These are phyloP conservation scores for Crithidia brevicula DNA, from an alignment of 208 protist genomes.

Conservation along the genomic window DNA sequence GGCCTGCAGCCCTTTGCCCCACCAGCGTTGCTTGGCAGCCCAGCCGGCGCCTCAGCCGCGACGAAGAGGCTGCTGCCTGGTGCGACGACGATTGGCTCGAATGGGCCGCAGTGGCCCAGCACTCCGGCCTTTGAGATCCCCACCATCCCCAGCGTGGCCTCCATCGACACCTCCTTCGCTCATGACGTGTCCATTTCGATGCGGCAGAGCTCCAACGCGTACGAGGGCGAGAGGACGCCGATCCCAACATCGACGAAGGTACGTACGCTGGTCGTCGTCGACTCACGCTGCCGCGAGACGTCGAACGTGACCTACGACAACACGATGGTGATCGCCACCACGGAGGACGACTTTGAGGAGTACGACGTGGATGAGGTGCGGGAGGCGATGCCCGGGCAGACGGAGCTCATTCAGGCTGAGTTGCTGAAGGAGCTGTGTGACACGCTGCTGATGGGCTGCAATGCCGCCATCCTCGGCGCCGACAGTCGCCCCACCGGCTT, in stretches of 20 bases:
- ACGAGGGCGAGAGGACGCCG: slow-evolving; percentile 19
- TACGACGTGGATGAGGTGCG: slow-evolving; percentile 83
- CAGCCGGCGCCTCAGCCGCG: not conserved
- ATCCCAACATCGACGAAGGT: slow-evolving; percentile 62
- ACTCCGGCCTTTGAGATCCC: slow-evolving; percentile 19
- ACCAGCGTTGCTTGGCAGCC: not conserved
- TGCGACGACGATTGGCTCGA: slow-evolving; percentile 20
- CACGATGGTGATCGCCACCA: slow-evolving; percentile 64
- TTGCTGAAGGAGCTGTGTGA: slow-evolving; percentile 65
- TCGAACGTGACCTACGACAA: slow-evolving; percentile 73
- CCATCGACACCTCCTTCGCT: slow-evolving; percentile 29
- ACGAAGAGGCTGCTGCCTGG: slow-evolving; percentile 13
- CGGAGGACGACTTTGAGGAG: slow-evolving; percentile 75
- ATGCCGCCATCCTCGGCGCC: slow-evolving; percentile 70
- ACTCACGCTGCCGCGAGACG: slow-evolving; percentile 61
- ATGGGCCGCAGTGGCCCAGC: slow-evolving; percentile 32
- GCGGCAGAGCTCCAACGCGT: slow-evolving; percentile 17
- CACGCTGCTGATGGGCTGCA: slow-evolving; percentile 64
- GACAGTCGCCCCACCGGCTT: slow-evolving; percentile 63
- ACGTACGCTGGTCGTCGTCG: slow-evolving; percentile 69
- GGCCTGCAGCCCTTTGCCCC: slow-evolving; percentile 12
- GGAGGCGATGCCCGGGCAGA: slow-evolving; percentile 37
- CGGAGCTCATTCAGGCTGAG: slow-evolving; percentile 40
- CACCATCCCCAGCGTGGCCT: slow-evolving; percentile 12
- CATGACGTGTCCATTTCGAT: slow-evolving; percentile 28